Evolutionary conservation across 2,329 filamentous ascomycete genomes (phyloP).

Genomic region (Arthrobotrys pseudoclavata): DNA sequence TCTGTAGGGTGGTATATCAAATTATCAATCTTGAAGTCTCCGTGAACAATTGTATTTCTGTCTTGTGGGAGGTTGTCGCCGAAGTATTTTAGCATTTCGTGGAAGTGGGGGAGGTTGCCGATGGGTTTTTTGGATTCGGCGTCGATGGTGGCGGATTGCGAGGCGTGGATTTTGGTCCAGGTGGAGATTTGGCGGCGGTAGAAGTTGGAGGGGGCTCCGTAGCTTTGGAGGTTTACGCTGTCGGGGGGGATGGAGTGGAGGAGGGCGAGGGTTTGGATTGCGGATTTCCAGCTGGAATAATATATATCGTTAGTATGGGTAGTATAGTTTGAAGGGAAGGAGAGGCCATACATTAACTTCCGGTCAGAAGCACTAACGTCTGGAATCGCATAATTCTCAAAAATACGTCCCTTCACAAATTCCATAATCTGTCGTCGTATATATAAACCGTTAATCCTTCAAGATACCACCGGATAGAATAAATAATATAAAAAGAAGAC

Average conservation of each 20-base stretch:
- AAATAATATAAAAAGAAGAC: not conserved
- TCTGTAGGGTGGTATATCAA: slow-evolving; percentile 90
- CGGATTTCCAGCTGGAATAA: slow-evolving; percentile 77
- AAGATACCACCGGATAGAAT: not conserved
- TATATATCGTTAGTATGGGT: slow-evolving; percentile 15
- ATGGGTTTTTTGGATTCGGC: slow-evolving; percentile 82
- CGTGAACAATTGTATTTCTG: slow-evolving; percentile 84
- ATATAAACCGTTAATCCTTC: not conserved
- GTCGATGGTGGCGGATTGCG: slow-evolving; percentile 82
- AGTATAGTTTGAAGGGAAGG: not conserved
- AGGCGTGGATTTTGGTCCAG: slow-evolving; percentile 81
- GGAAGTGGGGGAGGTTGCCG: slow-evolving; percentile 85
- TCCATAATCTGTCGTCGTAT: slow-evolving; percentile 78
- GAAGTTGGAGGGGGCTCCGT: slow-evolving; percentile 81
- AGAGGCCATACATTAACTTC: slow-evolving; percentile 75
- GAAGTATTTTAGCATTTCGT: slow-evolving; percentile 73
- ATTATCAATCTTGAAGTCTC: slow-evolving; percentile 97
- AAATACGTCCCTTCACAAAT: slow-evolving; percentile 92
- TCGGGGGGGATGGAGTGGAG: slow-evolving; percentile 78
- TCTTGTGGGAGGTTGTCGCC: slow-evolving; percentile 79
- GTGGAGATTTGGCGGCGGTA: slow-evolving; percentile 89
- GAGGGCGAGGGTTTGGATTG: slow-evolving; percentile 83
- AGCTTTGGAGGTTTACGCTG: slow-evolving; percentile 76
- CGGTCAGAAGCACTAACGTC: slow-evolving; percentile 78
- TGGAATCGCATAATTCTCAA: slow-evolving; percentile 88